Base-by-base conservation (phyloP, 805 yeast species). In the Wickerhamiella sorbophila region DNA sequence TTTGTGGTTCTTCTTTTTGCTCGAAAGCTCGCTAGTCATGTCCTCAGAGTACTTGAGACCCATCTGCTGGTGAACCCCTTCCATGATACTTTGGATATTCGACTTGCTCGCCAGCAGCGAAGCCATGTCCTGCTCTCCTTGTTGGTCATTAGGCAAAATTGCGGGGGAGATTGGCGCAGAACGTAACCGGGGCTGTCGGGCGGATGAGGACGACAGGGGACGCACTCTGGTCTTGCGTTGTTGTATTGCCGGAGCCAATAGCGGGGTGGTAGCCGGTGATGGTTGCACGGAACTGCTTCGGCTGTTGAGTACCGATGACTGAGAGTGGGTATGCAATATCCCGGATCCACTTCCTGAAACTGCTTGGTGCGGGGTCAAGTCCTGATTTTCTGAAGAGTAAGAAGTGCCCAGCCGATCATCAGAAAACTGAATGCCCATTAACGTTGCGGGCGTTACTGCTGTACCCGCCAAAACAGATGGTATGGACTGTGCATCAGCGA, bases 1-100 rank as follows among this genome's bases (percentile, higher is more conserved):
- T 57, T 88, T 87, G 60, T 88, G 98, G 33, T 74, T 73, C 2
- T 79, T 73, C 52, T 79, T 77, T 56, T 80, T 79, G 21, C 63
- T 56, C 18, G 64, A 58, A 41, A 65, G 46, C 34, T 62, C 64
- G 5, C 58, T 54, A 24, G 59, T 51, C 38, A 64, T 47, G 9
- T 63, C 59, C 42, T 61, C 67, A 2, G 73, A 71, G 42, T 65
- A 59, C 33, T 62, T 45, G 26, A 65, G 51, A 1, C 69, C 69
- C 15, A 65, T 55, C 37, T 60, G 64, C 41, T 53, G 55, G 50
- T 65, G 67, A 18, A 56, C 62, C 32, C 69, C 69, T 41, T 65
- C 69, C 5, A 64, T 51, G 18, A 64, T 61, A 50, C 62, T 58
- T 48, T 65, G 69, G 45, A 65, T 63, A 48, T 65, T 65, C 29